Evolutionary conservation across 495 filamentous ascomycete genomes (phyloP).

Genomic region (Sphaerosporella brunnea): DNA sequence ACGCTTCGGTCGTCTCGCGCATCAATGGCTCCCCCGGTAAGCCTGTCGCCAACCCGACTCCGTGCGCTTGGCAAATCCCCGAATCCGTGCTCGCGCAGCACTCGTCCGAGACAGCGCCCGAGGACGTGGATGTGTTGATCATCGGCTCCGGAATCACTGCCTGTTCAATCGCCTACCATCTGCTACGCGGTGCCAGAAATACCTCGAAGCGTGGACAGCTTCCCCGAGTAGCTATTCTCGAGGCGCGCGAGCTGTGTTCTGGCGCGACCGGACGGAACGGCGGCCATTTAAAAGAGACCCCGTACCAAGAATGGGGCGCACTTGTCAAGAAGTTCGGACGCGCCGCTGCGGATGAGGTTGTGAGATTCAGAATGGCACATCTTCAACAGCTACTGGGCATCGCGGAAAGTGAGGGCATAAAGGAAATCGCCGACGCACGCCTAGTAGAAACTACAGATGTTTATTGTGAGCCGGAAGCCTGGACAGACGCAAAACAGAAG

Average conservation of each 20-base stretch:
- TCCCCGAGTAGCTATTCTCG: constrained; percentile 27
- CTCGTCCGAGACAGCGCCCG: constrained; percentile 31
- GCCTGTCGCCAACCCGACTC: constrained; percentile 34
- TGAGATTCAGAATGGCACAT: constrained; percentile 26
- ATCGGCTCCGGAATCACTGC: constrained; percentile 50
- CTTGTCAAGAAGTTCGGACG: constrained; percentile 21
- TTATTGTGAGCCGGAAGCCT: constrained; percentile 26
- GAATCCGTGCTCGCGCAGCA: constrained; percentile 34
- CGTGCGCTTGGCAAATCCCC: constrained; percentile 42
- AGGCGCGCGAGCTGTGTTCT: constrained; percentile 28
- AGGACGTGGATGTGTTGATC: constrained; percentile 35
- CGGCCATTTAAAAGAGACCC: constrained; percentile 30
- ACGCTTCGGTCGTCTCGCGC: constrained; percentile 15
- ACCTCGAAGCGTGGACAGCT: not conserved
- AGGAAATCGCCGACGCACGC: constrained; percentile 20
- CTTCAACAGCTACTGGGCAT: constrained; percentile 22
- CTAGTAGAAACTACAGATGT: constrained; percentile 29
- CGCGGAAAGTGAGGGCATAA: constrained; percentile 17
- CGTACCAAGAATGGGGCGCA: constrained; percentile 25
- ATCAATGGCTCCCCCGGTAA: constrained; percentile 20
- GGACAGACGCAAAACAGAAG: constrained; percentile 26
- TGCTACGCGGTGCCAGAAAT: not conserved
- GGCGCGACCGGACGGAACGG: constrained; percentile 30
- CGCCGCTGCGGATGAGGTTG: constrained; percentile 24
- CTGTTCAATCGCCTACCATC: constrained; percentile 36